Conservation (phyloP, 768 basidiomycete species). For the Mycena kentingensis region DNA sequence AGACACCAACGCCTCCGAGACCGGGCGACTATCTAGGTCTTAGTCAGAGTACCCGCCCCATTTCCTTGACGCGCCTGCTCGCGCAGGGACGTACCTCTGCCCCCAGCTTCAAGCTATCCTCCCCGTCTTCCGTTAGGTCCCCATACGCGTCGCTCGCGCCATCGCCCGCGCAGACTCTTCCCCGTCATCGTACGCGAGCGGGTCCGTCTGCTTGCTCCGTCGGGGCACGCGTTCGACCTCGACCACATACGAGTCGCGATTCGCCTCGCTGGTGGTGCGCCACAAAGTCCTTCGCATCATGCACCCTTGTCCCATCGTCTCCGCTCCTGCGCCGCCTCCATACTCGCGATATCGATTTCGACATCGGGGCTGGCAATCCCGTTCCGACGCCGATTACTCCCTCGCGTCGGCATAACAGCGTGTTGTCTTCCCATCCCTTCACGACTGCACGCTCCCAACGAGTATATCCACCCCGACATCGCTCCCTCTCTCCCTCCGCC, state of each 20-base stretch:
- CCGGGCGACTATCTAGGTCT: conserved; percentile 69
- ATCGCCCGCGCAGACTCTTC: conserved; percentile 24
- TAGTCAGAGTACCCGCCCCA: conserved; percentile 73
- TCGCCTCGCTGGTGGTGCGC: conserved; percentile 32
- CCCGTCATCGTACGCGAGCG: conserved; percentile 21
- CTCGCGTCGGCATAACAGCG: conserved; percentile 34
- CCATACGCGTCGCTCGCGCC: conserved; percentile 18
- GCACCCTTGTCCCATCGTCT: conserved; percentile 11
- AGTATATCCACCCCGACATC: conserved; percentile 91
- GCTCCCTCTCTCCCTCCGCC: conserved; percentile 52
- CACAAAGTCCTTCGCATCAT: conserved; percentile 38
- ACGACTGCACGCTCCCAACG: conserved; percentile 53
- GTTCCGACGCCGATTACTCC: conserved; percentile 37
- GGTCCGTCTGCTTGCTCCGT: conserved; percentile 26
- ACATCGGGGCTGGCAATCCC: conserved; percentile 50
- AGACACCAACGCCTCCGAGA: conserved; percentile 1
- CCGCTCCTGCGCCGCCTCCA: conserved; percentile 73
- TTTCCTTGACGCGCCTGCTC: conserved; percentile 39
- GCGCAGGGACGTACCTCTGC: conserved; percentile 20
- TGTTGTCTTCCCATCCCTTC: conserved; percentile 62
- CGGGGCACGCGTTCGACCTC: conserved; percentile 51
- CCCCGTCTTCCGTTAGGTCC: conserved; percentile 14
- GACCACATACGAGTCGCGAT: conserved; percentile 51
- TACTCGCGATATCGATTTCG: conserved; percentile 68
- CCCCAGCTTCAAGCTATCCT: conserved; percentile 7